Evolutionary conservation across 371 early-diverging fungal genomes (phyloP).

Genomic region (Mucor velutinosus): DNA sequence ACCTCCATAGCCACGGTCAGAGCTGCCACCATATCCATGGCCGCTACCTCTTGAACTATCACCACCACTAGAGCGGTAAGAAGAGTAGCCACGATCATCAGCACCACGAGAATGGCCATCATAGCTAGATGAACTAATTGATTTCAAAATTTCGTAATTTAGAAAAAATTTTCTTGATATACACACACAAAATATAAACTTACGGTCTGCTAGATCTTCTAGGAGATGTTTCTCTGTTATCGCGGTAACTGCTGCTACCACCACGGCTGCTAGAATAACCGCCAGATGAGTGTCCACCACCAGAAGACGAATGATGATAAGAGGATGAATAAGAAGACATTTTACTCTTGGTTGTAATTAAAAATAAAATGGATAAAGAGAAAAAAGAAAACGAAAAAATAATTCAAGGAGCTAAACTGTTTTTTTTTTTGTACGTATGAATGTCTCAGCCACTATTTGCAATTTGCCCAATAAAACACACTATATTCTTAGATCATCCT

Average conservation of each 20-base stretch:
- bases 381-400: not conserved
- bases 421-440: not conserved
- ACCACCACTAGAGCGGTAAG: constrained; percentile 37
- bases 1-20: constrained; percentile 19
- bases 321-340: constrained; percentile 38
- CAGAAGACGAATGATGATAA: constrained; percentile 28
- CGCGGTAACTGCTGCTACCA: constrained; percentile 31
- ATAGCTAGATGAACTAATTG: constrained; percentile 33
- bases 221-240: constrained; percentile 41
- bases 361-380: constrained; percentile 4
- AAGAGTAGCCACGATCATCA: constrained; percentile 51
- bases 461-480: not conserved
- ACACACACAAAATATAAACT: constrained; percentile 5
- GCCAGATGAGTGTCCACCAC: constrained; percentile 4
- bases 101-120: constrained; percentile 41
- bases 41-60: constrained; percentile 19
- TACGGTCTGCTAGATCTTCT: constrained; percentile 46
- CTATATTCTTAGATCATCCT: not conserved
- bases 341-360: not conserved
- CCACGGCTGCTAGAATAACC: constrained; percentile 13
- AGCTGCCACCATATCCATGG: constrained; percentile 18
- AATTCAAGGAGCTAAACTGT: not conserved
- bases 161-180: not conserved
- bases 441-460: constrained; percentile 1
- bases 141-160: not conserved